Evolutionary conservation across 495 filamentous ascomycete species (phyloP), one percentile per base, ranked within the genome.

Genomic region (Xylaria bambusicola): DNA sequence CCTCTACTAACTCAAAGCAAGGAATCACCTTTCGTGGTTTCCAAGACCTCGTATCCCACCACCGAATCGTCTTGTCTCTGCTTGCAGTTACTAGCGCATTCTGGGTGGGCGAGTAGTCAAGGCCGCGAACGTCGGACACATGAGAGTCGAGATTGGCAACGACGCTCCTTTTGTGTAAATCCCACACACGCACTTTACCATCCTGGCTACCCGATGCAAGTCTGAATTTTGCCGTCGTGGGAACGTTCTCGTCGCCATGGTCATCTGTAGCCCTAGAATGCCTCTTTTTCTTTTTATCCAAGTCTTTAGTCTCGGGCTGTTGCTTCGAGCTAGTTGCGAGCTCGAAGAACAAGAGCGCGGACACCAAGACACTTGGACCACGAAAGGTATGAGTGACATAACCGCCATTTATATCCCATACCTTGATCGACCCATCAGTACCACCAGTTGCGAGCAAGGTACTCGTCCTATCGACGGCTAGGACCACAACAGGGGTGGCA

Each of bases 351-450:
- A 86, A 86, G 23, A 98, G 78, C 6, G 94, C 90, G 6, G 94
- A 96, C 21, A 99, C 84, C 35, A 98, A 82, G 6, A 94, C 91
- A 62, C 90, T 88, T 57, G 93, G 93, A 15, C 93, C 94, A 62
- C 91, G 87, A 70, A 99, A 93, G 2, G 92, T 97, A 72, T 99
- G 94, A 15, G 94, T 99, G 24, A 91, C 84, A 70, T 86, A 98
- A 13, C 94, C 95, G 17, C 89, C 92, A 57, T 81, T 76, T 36
- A 99, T 93, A 75, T 99, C 95, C 92, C 91, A 98, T 52, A 99
- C 87, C 72, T 99, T 99, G 61, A 97, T 88, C 3, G 86, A 82
- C 24, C 94, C 94, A 73, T 98, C 94, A 7, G 94, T 90, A 23
- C 85, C 90, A 53, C 94, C 94, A 18, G 93, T 97, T 35, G 93